Evolutionary conservation across 1,139 yeast species (phyloP).

Genomic region (Lizanozyma gosingica): DNA sequence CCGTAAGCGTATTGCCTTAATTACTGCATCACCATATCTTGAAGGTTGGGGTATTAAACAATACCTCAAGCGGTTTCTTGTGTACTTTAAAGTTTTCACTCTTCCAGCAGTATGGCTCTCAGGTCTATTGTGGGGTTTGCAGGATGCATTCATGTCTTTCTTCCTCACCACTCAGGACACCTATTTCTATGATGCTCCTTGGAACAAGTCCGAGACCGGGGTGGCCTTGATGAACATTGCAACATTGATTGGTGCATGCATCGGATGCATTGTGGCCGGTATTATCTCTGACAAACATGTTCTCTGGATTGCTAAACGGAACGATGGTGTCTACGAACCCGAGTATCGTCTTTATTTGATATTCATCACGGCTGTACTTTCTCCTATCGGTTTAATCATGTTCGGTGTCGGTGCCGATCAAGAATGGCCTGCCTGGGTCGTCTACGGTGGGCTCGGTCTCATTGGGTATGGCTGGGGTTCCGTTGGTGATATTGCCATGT

Average conservation of each 20-base stretch:
- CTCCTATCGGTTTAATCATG: conserved; percentile 27
- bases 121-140: conserved; percentile 31
- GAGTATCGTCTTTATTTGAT: conserved; percentile 29
- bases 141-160: conserved; percentile 29
- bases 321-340: conserved; percentile 29
- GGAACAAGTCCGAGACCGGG: conserved; percentile 18
- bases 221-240: conserved; percentile 34
- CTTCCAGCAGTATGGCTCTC: conserved; percentile 28
- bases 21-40: conserved; percentile 17
- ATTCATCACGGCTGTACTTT: conserved; percentile 24
- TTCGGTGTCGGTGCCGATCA: conserved; percentile 29
- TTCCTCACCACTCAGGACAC: conserved; percentile 33
- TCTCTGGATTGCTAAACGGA: conserved; percentile 29
- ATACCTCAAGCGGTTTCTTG: conserved; percentile 17
- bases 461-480: conserved; percentile 31
- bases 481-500: conserved; percentile 29
- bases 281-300: conserved; percentile 27
- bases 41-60: conserved; percentile 17
- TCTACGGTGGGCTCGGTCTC: conserved; percentile 27
- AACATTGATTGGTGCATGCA: conserved; percentile 27
- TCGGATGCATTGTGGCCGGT: conserved; percentile 34
- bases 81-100: conserved; percentile 21
- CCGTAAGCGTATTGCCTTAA: conserved; percentile 15
- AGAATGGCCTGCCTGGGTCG: conserved; percentile 23
- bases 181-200: conserved; percentile 21